Evolutionary conservation across 2,329 filamentous ascomycete genomes (phyloP).

Genomic region (Mycogone perniciosa): DNA sequence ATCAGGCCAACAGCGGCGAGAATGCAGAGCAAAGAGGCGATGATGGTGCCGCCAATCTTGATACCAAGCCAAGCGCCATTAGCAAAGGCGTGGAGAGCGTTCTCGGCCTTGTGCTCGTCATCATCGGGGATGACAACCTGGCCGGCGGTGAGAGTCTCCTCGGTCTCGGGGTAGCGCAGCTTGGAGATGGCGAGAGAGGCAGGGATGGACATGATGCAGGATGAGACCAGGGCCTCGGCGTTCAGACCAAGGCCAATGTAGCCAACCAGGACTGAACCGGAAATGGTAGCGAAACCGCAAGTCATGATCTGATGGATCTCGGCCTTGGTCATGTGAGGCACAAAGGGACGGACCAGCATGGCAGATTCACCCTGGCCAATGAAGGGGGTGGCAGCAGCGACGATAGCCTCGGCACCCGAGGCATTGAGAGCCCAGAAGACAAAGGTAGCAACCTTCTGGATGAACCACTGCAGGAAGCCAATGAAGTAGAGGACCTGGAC

Average conservation of each 20-base stretch:
- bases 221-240: slow-evolving; percentile 77
- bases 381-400: slow-evolving; percentile 87
- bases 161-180: slow-evolving; percentile 80
- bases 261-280: slow-evolving; percentile 77
- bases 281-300: slow-evolving; percentile 87
- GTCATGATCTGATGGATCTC: slow-evolving; percentile 92
- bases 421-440: slow-evolving; percentile 88
- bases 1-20: slow-evolving; percentile 68
- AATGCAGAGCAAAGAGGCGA: slow-evolving; percentile 74
- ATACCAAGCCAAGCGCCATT: slow-evolving; percentile 81
- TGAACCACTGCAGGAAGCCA: slow-evolving; percentile 81
- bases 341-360: slow-evolving; percentile 84
- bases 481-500: slow-evolving; percentile 80
- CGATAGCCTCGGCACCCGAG: slow-evolving; percentile 87
- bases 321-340: slow-evolving; percentile 76
- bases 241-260: slow-evolving; percentile 83
- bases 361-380: slow-evolving; percentile 92
- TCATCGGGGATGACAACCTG: slow-evolving; percentile 76
- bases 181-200: slow-evolving; percentile 86
- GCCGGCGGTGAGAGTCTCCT: slow-evolving; percentile 78
- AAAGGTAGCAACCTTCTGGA: slow-evolving; percentile 78
- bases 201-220: slow-evolving; percentile 93
- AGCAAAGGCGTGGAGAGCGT: slow-evolving; percentile 77
- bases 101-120: slow-evolving; percentile 67
- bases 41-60: slow-evolving; percentile 80